Evolutionary conservation across 345 rosid genomes (phyloP).

Genomic region (Turnera subulata): DNA sequence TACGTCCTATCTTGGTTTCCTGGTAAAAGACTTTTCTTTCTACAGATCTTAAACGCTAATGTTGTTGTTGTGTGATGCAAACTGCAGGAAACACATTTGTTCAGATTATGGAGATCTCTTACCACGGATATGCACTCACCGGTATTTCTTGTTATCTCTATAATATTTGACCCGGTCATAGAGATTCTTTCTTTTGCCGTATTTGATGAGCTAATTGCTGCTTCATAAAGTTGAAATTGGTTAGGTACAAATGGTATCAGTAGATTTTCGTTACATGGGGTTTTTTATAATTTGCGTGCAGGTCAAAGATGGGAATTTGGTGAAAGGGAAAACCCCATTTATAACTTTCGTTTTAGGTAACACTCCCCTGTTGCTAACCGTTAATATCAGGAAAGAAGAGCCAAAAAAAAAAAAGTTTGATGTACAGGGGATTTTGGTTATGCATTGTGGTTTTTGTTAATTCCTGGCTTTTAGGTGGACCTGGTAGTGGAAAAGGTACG

Average conservation of each 20-base stretch:
- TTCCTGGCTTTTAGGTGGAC: slow-evolving; percentile 21
- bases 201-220: background rate
- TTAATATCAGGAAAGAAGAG: background rate
- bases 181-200: background rate
- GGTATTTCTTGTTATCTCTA: background rate
- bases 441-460: background rate
- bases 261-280: too few species aligned
- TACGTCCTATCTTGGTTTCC: slow-evolving; percentile 4
- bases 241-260: background rate
- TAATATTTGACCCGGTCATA: background rate
- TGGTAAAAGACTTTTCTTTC: background rate
- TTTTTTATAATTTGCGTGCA: slow-evolving; percentile 28
- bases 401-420: background rate
- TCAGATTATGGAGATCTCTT: slow-evolving; percentile 36
- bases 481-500: slow-evolving; percentile 37
- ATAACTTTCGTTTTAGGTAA: slow-evolving; percentile 82
- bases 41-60: background rate
- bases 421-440: background rate
- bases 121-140: slow-evolving; percentile 22
- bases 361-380: too few species aligned
- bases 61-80: background rate
- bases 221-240: background rate
- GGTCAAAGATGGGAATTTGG: slow-evolving; percentile 30
- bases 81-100: slow-evolving; percentile 36
- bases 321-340: slow-evolving; percentile 49